Base-by-base conservation (phyloP, 495 filamentous ascomycete species). In the Corynascus novoguineensis region DNA sequence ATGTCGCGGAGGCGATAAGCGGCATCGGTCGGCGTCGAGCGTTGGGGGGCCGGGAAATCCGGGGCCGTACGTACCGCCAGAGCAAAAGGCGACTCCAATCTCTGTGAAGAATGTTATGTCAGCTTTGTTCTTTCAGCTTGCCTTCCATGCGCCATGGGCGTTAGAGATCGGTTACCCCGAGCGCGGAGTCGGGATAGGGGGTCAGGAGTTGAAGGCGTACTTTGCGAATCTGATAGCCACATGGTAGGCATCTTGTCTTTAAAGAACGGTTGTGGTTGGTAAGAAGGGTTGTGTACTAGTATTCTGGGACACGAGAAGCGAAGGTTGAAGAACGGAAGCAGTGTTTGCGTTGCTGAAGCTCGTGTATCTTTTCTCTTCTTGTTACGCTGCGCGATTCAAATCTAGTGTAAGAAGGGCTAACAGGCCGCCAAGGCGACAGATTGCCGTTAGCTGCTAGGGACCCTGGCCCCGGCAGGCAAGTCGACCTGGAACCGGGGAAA, bases 141-240 rank as follows among this genome's bases (percentile, higher is more conserved):
- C 45, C 44, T 19, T 24, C 25, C n/a, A 21, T 42, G 22, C 28
- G 48, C 14, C 35, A 22, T 25, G 38, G 21, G 31, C 2, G 21
- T 21, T 42, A 45, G 19, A 9, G 24, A 12, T 7, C 35, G 25
- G 24, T 12, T 17, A 41, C 15, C 40, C n/a, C 7, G 34, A 15
- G 28, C 32, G 34, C 31, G 29, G 35, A 40, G 10, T 15, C 28
- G 6, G n/a, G 15, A 21, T 11, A 28, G 22, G 34, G 47, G 15
- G 17, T 2, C 22, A 45, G 34, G 7, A 32, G 4, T 15, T 19
- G 32, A 21, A 51, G 17, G 76, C 86, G 66, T 78, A 97, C 93
- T 98, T 76, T 98, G 93, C 59, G 86, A 82, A 69, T 98, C 93
- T 62, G 91, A 88, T 59, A 98, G 78, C 93, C 93, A 98, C 86